A percentile compares a stretch with the other conserved stretches of the same genome.
Conservation (phyloP, 1,139 yeast genomes). For the Hyphopichia fennica region DNA sequence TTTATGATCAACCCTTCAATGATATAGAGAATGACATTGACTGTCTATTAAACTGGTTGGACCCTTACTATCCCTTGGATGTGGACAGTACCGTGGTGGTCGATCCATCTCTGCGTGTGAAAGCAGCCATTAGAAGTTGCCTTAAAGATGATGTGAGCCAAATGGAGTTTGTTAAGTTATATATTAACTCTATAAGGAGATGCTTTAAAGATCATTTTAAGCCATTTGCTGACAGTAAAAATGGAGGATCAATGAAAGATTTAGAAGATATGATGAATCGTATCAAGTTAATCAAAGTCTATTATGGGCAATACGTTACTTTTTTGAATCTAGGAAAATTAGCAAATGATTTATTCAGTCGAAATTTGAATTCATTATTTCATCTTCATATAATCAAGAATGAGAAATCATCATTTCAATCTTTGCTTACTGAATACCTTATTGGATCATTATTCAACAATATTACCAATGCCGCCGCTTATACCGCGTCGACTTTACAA, state of each 20-base stretch:
- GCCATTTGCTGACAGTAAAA: conserved; percentile 4
- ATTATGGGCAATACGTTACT: conserved; percentile 12
- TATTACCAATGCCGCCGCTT: background rate
- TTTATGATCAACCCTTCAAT: conserved; percentile 8
- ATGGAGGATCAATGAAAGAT: background rate
- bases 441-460: background rate
- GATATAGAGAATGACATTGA: conserved; percentile 47
- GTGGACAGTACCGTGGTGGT: conserved; percentile 7
- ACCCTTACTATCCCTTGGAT: conserved; percentile 27
- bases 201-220: conserved; percentile 8
- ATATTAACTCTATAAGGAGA: conserved; percentile 29
- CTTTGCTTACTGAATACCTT: conserved; percentile 1
- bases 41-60: conserved; percentile 39
- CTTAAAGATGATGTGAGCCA: conserved; percentile 36
- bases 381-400: conserved; percentile 13
- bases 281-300: conserved; percentile 12
- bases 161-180: conserved; percentile 34
- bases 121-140: conserved; percentile 39
- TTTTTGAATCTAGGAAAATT: conserved; percentile 20
- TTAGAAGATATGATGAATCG: conserved; percentile 13
- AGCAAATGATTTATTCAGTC: conserved; percentile 20
- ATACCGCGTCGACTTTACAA: conserved; percentile 1
- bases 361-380: conserved; percentile 29
- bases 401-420: background rate
- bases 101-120: conserved; percentile 39